Evolutionary conservation across 2,329 filamentous ascomycete genomes (phyloP).

Genomic region (Scedosporium dehoogii): DNA sequence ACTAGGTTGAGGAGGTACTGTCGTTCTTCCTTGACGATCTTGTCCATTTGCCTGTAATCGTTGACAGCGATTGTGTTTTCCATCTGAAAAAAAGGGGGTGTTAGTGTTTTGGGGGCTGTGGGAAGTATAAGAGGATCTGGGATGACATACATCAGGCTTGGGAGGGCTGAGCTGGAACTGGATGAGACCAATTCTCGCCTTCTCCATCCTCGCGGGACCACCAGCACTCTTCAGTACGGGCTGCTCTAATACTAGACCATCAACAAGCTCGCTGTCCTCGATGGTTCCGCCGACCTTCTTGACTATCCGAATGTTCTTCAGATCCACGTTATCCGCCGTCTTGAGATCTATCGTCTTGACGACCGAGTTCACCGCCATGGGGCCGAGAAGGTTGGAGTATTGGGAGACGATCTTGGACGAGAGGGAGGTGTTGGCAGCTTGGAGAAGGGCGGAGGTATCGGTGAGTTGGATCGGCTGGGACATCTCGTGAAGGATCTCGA

Average conservation of each 20-base stretch:
- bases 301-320: slow-evolving; percentile 91
- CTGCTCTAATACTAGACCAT: slow-evolving; percentile 87
- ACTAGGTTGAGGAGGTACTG: slow-evolving; percentile 97
- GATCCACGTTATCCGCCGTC: slow-evolving; percentile 90
- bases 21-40: slow-evolving; percentile 98
- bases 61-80: slow-evolving; percentile 99
- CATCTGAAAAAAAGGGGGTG: slow-evolving; percentile 52
- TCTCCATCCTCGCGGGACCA: slow-evolving; percentile 88
- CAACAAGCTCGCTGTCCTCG: slow-evolving; percentile 94
- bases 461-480: slow-evolving; percentile 83
- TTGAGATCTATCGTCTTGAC: slow-evolving; percentile 92
- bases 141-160: slow-evolving; percentile 72
- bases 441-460: slow-evolving; percentile 82
- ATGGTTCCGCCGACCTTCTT: slow-evolving; percentile 98
- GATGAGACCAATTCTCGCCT: slow-evolving; percentile 92
- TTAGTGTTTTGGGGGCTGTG: slow-evolving; percentile 11
- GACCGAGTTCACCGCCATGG: slow-evolving; percentile 96
- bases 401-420: slow-evolving; percentile 98
- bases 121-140: neutral
- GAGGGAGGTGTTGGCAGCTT: slow-evolving; percentile 92
- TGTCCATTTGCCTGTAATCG: slow-evolving; percentile 99
- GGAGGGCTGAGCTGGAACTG: slow-evolving; percentile 98
- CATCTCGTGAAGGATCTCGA: slow-evolving; percentile 88
- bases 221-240: slow-evolving; percentile 87
- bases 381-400: slow-evolving; percentile 88